Conservation (phyloP, 305 asterid genomes). For the Ilex paraguariensis region DNA sequence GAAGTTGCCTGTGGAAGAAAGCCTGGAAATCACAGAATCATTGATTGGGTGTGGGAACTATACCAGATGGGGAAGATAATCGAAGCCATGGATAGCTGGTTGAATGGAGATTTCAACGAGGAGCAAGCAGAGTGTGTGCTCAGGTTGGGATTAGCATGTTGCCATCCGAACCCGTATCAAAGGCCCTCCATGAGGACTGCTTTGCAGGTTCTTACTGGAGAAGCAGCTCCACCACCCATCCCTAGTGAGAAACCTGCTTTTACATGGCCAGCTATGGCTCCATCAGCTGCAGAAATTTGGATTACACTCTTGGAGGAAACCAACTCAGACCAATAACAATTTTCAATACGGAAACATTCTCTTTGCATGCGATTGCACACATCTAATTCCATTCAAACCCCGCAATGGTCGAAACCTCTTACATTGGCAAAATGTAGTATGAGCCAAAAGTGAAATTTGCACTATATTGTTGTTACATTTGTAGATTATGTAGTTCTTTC, state of each 20-base stretch:
- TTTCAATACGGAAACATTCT: constrained; percentile 1
- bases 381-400: too few relatives aligned
- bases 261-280: constrained; percentile 16
- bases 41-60: constrained; percentile 14
- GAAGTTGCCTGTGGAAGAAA: constrained; percentile 19
- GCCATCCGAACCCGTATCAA: constrained; percentile 17
- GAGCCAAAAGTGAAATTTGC: too few relatives aligned
- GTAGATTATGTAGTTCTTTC: too few relatives aligned
- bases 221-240: constrained; percentile 9
- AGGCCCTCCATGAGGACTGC: constrained; percentile 15
- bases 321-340: constrained; percentile 14
- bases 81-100: constrained; percentile 9
- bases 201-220: constrained; percentile 16
- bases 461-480: too few relatives aligned
- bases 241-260: constrained; percentile 17
- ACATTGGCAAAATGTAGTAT: too few relatives aligned
- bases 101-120: constrained; percentile 7
- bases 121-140: constrained; percentile 14
- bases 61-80: constrained; percentile 8
- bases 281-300: background rate
- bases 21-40: constrained; percentile 5
- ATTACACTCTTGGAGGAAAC: constrained; percentile 4
- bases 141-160: constrained; percentile 17
- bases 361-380: too few relatives aligned
- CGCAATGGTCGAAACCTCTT: too few relatives aligned